Conservation (phyloP, 2,329 filamentous ascomycete species). For the Stagonosporopsis cucurbitacearum region DNA sequence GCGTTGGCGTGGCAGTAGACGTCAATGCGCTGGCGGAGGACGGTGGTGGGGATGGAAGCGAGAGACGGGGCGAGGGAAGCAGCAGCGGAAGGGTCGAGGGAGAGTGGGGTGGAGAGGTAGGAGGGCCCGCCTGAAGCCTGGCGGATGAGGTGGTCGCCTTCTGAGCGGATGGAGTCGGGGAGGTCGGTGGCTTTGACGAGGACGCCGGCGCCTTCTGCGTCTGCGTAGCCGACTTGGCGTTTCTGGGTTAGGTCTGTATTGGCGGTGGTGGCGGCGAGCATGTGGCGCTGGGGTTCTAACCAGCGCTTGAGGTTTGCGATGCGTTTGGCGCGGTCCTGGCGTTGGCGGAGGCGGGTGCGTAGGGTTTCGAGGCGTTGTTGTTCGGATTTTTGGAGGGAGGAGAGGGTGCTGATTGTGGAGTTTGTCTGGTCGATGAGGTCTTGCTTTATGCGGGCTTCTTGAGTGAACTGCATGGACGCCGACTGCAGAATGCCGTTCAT, state of each 20-base stretch:
- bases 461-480: conserved; percentile 78
- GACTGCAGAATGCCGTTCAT: conserved; percentile 83
- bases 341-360: conserved; percentile 68
- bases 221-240: conserved; percentile 55
- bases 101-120: conserved; percentile 39
- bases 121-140: conserved; percentile 39
- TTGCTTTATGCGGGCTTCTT: conserved; percentile 84
- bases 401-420: conserved; percentile 78
- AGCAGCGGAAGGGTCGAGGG: conserved; percentile 40
- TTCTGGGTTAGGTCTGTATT: conserved; percentile 51
- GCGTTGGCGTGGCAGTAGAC: conserved; percentile 75
- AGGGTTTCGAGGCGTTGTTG: conserved; percentile 75
- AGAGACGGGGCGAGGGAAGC: conserved; percentile 47
- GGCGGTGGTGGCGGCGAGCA: conserved; percentile 55
- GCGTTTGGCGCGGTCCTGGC: conserved; percentile 70
- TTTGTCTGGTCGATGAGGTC: conserved; percentile 82
- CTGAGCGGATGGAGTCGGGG: conserved; percentile 37
- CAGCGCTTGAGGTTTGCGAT: conserved; percentile 80
- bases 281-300: conserved; percentile 70
- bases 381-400: conserved; percentile 77
- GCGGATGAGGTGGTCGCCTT: conserved; percentile 36
- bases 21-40: conserved; percentile 70
- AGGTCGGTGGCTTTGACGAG: conserved; percentile 38
- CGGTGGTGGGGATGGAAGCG: conserved; percentile 37
- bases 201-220: conserved; percentile 46